phyloP scores from a whole-genome alignment of 2,329 filamentous ascomycete species.

The Bipolaris gigantea region DNA sequence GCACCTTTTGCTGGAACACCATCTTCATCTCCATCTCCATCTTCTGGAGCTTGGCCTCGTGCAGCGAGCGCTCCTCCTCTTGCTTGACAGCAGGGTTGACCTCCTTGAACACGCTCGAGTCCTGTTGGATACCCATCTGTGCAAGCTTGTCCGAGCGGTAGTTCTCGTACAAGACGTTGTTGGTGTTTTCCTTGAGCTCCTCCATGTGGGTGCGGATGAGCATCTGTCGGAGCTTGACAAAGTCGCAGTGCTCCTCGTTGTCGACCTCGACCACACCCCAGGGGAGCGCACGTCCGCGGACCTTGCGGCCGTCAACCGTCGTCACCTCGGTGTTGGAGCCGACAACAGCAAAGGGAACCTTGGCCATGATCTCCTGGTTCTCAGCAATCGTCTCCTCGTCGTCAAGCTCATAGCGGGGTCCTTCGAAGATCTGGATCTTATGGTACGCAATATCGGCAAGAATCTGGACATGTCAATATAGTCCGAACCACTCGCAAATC shows the following conservation, averaged over 20 bases:
- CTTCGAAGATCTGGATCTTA: slow-evolving; percentile 98
- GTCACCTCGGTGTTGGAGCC: slow-evolving; percentile 94
- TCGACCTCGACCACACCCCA: slow-evolving; percentile 99
- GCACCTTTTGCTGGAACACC: slow-evolving; percentile 99
- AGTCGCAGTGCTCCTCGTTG: slow-evolving; percentile 99
- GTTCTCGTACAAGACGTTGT: slow-evolving; percentile 98
- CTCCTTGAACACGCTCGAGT: slow-evolving; percentile 99
- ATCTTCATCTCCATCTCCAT: slow-evolving; percentile 99
- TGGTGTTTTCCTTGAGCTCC: slow-evolving; percentile 99
- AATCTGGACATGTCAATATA: slow-evolving; percentile 63
- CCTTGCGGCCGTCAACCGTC: slow-evolving; percentile 88
- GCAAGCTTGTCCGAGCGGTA: slow-evolving; percentile 99
- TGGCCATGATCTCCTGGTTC: slow-evolving; percentile 99
- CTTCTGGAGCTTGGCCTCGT: slow-evolving; percentile 99
- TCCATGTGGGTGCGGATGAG: slow-evolving; percentile 99
- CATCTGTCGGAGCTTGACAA: slow-evolving; percentile 99
- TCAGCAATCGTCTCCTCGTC: slow-evolving; percentile 99
- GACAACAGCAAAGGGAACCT: slow-evolving; percentile 97
- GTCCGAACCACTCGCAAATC: not conserved
- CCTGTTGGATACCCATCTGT: slow-evolving; percentile 96
- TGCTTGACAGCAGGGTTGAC: slow-evolving; percentile 99
- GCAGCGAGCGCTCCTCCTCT: slow-evolving; percentile 95
- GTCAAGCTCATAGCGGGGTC: slow-evolving; percentile 95
- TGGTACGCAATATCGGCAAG: slow-evolving; percentile 96
- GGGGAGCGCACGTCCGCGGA: slow-evolving; percentile 92